Conservation (phyloP, 345 rosid genomes). For the Eucalyptus pauciflora region DNA sequence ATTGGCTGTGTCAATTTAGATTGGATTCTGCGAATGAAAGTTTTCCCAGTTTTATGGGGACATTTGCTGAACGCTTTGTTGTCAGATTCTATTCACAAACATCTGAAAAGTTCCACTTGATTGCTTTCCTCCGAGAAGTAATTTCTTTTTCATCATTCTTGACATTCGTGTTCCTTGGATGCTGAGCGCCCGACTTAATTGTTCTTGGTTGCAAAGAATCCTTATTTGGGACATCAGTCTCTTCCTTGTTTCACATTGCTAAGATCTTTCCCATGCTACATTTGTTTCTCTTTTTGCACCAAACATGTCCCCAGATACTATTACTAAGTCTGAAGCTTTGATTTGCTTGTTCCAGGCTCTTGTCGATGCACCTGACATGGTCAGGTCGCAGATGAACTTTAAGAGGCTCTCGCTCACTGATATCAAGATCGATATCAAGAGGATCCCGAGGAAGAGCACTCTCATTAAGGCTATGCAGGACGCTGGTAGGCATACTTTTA, state of each 20-base stretch:
- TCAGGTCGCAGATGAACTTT: slow-evolving; percentile 70
- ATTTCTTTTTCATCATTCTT: background rate
- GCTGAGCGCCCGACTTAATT: background rate
- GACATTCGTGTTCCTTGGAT: background rate
- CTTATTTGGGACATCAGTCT: background rate
- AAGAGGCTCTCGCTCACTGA: slow-evolving; percentile 75
- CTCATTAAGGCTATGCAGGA: slow-evolving; percentile 74
- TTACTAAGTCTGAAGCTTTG: background rate
- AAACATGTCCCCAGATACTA: background rate
- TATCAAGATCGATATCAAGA: slow-evolving; percentile 58
- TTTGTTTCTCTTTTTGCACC: background rate
- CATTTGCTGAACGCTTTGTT: background rate
- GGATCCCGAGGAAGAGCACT: slow-evolving; percentile 73
- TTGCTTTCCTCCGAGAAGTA: background rate
- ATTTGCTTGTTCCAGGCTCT: slow-evolving; percentile 35
- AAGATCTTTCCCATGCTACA: background rate
- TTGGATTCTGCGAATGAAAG: background rate
- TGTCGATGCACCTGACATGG: slow-evolving; percentile 83
- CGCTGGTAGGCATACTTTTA: slow-evolving; percentile 39
- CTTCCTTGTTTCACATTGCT: background rate
- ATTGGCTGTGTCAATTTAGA: background rate
- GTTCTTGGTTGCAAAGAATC: background rate
- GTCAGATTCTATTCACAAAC: background rate
- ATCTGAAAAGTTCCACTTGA: background rate
- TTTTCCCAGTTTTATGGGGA: background rate